A percentile compares a stretch with the other conserved stretches of the same genome.
Evolutionary conservation across 345 rosid genomes (phyloP).

Genomic region (Lumnitzera littorea): DNA sequence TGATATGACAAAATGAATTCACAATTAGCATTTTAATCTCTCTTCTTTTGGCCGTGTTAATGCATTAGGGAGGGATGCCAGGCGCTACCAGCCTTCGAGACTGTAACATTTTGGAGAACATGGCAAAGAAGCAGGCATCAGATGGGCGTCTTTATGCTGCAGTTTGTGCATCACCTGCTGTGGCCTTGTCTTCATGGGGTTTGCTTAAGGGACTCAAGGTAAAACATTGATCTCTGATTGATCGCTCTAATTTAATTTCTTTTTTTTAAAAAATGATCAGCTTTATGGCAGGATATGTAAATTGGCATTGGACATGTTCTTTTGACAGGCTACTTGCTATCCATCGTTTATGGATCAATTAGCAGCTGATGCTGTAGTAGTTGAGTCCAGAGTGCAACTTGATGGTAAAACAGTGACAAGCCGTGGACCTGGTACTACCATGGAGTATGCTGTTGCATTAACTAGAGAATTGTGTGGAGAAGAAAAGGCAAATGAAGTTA

Average conservation of each 20-base stretch:
- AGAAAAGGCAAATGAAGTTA: slow-evolving; percentile 65
- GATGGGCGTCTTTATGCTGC: slow-evolving; percentile 78
- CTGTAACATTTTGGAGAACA: slow-evolving; percentile 50
- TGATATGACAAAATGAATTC: too few relatives aligned
- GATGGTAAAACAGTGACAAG: slow-evolving; percentile 78
- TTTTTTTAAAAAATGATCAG: neutral
- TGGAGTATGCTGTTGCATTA: slow-evolving; percentile 72
- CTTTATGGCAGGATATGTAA: neutral
- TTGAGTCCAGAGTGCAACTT: slow-evolving; percentile 76
- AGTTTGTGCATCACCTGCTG: slow-evolving; percentile 83
- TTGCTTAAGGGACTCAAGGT: slow-evolving; percentile 79
- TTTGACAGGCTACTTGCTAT: slow-evolving; percentile 74
- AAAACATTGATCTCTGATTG: slow-evolving; percentile 3
- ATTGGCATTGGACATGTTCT: neutral
- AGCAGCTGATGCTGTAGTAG: slow-evolving; percentile 49
- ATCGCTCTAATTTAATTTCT: neutral
- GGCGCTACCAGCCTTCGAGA: slow-evolving; percentile 73
- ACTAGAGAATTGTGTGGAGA: slow-evolving; percentile 72
- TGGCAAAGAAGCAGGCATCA: slow-evolving; percentile 71
- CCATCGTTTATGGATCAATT: slow-evolving; percentile 83
- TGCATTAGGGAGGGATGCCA: slow-evolving; percentile 74
- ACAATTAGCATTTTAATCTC: too few relatives aligned
- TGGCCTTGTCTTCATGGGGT: slow-evolving; percentile 82
- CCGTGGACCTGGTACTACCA: slow-evolving; percentile 85
- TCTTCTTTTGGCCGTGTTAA: too few relatives aligned